phyloP scores from a whole-genome alignment of 306 rosid species.

The Cicer arietinum region DNA sequence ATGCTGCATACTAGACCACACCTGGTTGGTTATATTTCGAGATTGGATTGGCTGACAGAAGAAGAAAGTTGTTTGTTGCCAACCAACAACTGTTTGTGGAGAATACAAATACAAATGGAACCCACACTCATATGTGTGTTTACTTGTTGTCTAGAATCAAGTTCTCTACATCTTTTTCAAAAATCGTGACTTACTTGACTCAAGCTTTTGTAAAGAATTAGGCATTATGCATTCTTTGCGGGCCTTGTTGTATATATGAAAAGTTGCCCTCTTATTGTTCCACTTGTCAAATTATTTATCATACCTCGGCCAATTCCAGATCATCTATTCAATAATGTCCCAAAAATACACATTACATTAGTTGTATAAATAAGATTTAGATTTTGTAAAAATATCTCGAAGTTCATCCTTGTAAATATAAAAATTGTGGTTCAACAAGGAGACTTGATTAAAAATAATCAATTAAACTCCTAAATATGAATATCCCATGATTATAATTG shows the following conservation, averaged over 20 bases:
- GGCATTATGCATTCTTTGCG: not conserved
- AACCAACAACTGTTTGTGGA: not conserved
- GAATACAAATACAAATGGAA: slow-evolving; percentile 5
- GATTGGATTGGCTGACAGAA: slow-evolving; percentile 14
- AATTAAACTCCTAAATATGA: no score
- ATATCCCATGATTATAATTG: no score
- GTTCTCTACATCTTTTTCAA: not conserved
- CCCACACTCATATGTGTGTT: slow-evolving; percentile 3
- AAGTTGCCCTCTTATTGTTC: not conserved
- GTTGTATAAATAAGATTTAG: no score
- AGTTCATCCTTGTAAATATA: no score
- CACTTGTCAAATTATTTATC: not conserved
- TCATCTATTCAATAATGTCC: no score
- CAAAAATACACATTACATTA: no score
- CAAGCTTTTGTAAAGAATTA: not conserved
- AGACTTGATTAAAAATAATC: no score
- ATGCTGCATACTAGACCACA: not conserved
- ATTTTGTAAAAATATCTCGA: no score
- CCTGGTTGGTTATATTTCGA: slow-evolving; percentile 5
- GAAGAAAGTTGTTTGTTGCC: not conserved
- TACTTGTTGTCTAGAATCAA: not conserved
- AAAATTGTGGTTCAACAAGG: no score
- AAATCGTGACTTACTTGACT: not conserved
- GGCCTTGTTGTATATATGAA: not conserved
- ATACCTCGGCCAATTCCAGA: not conserved